Percentiles rank a stretch among this genome's conserved stretches.
These are phyloP conservation scores for Racocetra persica DNA, from an alignment of 371 early-diverging fungal species.

Conservation along the genomic window DNA sequence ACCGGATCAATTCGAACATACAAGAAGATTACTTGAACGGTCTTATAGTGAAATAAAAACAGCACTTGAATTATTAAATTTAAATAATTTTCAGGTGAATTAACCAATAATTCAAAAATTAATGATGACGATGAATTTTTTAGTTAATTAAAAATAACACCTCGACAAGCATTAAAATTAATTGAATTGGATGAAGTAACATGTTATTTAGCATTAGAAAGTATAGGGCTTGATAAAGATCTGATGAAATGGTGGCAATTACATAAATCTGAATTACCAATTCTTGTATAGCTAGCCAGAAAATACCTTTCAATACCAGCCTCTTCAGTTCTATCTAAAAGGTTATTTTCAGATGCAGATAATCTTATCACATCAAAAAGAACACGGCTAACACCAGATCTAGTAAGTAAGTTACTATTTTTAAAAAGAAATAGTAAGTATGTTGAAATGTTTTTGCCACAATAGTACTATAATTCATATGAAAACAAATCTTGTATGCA, in stretches of 20 bases:
- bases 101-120: background rate
- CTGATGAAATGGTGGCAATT: conserved; percentile 7
- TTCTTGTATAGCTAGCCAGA: no score
- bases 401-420: no score
- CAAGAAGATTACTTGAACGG: background rate
- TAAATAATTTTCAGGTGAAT: background rate
- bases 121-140: background rate
- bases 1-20: background rate
- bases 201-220: background rate
- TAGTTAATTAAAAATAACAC: background rate
- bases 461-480: no score
- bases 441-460: no score
- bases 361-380: no score
- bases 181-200: background rate
- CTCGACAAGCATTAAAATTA: background rate
- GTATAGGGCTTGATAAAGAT: background rate
- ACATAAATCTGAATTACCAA: background rate
- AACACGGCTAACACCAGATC: no score
- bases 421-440: no score
- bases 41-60: background rate
- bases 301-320: no score
- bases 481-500: no score
- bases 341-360: no score
- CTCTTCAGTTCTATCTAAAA: no score
- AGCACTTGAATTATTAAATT: background rate